Percentiles rank a stretch among this genome's conserved stretches.
These are phyloP conservation scores for Ormosia semicastrata DNA, from an alignment of 306 rosid species.

Conservation along the genomic window DNA sequence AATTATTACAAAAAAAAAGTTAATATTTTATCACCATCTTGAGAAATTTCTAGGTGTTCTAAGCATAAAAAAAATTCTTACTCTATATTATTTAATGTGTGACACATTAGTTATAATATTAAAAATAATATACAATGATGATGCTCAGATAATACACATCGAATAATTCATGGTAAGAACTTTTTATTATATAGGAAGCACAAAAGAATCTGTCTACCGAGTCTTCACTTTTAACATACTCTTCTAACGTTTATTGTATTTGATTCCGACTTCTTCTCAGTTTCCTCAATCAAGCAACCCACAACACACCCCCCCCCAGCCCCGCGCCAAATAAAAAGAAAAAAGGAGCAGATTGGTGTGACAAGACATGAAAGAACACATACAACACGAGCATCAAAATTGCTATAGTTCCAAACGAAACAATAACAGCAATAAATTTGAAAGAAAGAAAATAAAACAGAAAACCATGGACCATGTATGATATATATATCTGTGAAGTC, in stretches of 20 bases:
- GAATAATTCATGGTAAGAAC: no score
- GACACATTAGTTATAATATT: no score
- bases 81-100: no score
- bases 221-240: no score
- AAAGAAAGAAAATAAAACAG: constrained; percentile 25
- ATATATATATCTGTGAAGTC: neutral
- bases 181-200: no score
- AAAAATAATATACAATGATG: no score
- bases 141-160: no score
- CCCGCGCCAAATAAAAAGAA: neutral
- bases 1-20: neutral
- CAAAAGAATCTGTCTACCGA: no score
- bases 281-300: constrained; percentile 13
- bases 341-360: constrained; percentile 28
- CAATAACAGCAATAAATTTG: constrained; percentile 17
- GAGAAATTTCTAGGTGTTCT: neutral
- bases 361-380: constrained; percentile 37
- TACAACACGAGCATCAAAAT: constrained; percentile 22
- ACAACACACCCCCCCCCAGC: neutral
- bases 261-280: constrained; percentile 13
- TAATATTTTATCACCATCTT: neutral
- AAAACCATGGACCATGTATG: constrained; percentile 4
- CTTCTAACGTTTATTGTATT: neutral
- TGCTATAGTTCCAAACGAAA: constrained; percentile 9
- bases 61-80: no score